Evolutionary conservation across 2,329 filamentous ascomycete species (phyloP).

Genomic region (Lizonia empirigonia): DNA sequence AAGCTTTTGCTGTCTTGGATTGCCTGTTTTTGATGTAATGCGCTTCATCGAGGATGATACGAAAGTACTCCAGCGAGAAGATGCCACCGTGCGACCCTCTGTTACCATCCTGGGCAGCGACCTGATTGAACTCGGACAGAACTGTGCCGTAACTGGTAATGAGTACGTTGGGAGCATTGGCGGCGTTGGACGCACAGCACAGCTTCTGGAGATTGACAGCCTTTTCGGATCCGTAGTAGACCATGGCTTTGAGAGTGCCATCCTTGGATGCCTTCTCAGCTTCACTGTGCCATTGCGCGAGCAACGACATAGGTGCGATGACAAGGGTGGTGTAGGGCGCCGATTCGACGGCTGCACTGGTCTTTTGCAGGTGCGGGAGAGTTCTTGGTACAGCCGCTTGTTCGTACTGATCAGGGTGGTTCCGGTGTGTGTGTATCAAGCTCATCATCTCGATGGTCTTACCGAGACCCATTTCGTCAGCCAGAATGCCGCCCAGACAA

Average conservation of each 20-base stretch:
- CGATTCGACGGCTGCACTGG: constrained; percentile 62
- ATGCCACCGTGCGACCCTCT: constrained; percentile 68
- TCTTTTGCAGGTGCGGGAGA: constrained; percentile 66
- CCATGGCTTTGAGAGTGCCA: constrained; percentile 79
- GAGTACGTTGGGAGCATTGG: constrained; percentile 82
- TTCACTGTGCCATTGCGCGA: constrained; percentile 98
- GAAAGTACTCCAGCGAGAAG: constrained; percentile 93
- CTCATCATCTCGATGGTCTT: constrained; percentile 99
- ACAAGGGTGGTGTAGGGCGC: constrained; percentile 92
- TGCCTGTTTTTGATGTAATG: constrained; percentile 87
- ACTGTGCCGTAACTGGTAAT: constrained; percentile 95
- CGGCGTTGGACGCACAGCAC: constrained; percentile 75
- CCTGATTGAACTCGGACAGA: constrained; percentile 83
- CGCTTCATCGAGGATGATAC: constrained; percentile 92
- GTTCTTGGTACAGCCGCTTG: constrained; percentile 58
- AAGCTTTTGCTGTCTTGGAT: constrained; percentile 93
- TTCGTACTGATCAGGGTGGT: constrained; percentile 53
- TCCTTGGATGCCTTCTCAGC: constrained; percentile 86
- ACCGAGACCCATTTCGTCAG: constrained; percentile 96
- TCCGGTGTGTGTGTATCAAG: constrained; percentile 82
- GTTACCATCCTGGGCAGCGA: constrained; percentile 70
- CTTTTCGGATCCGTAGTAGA: constrained; percentile 94
- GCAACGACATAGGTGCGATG: constrained; percentile 92
- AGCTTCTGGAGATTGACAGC: constrained; percentile 75
- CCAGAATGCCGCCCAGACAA: constrained; percentile 89